Percentiles rank a stretch among this genome's conserved stretches.
Conservation (phyloP, 257 asterid species). For the Primulina huaijiensis region DNA sequence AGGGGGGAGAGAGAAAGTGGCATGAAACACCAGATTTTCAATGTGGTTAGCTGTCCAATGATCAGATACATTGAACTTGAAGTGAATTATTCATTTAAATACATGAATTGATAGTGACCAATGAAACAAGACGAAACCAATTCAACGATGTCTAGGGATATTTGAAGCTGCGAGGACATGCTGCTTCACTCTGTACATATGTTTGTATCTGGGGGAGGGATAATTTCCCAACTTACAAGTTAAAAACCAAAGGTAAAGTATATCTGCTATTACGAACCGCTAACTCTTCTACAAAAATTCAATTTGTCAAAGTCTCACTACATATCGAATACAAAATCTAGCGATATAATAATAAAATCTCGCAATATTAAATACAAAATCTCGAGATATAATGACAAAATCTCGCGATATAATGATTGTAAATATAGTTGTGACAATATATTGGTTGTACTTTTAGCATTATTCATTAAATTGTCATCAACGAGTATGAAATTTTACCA, state of each 20-base stretch:
- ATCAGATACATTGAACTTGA: slow-evolving; percentile 1
- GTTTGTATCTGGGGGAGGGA: slow-evolving; percentile 8
- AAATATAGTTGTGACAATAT: too few relatives aligned
- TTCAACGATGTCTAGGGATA: not conserved
- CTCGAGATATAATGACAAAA: too few relatives aligned
- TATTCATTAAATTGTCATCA: not conserved
- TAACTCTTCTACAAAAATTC: too few relatives aligned
- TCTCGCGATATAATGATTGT: too few relatives aligned
- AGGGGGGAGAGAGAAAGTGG: not conserved
- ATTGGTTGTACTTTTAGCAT: too few relatives aligned
- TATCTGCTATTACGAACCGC: not conserved
- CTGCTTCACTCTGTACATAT: slow-evolving; percentile 15
- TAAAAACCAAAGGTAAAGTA: not conserved
- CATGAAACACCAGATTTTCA: not conserved
- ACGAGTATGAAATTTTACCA: slow-evolving; percentile 6
- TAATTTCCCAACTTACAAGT: not conserved
- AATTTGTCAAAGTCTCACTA: too few relatives aligned
- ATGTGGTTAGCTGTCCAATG: slow-evolving; percentile 1
- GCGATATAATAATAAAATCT: too few relatives aligned
- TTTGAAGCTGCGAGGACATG: not conserved
- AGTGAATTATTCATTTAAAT: not conserved
- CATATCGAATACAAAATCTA: too few relatives aligned
- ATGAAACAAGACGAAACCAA: not conserved
- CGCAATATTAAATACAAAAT: too few relatives aligned
- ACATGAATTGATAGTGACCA: not conserved